Percentiles rank a stretch among this genome's conserved stretches.
phyloP scores from a whole-genome alignment of 1,139 yeast species.

The Diutina pseudorugosa region DNA sequence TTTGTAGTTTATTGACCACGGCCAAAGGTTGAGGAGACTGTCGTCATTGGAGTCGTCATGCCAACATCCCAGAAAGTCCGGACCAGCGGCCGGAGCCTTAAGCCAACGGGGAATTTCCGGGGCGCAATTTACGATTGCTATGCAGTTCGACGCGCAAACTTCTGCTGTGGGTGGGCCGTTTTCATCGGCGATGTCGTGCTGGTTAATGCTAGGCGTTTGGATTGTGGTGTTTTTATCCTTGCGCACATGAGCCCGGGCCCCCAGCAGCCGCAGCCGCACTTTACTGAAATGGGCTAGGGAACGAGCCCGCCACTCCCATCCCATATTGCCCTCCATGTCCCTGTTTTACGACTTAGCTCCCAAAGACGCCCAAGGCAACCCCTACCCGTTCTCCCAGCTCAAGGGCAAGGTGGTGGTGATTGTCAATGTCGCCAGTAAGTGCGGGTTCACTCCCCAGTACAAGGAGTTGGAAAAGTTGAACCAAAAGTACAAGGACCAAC shows the following conservation, averaged over 20 bases:
- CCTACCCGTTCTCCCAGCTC: conserved; percentile 54
- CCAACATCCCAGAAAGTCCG: background rate
- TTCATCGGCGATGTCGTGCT: background rate
- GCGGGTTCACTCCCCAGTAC: conserved; percentile 77
- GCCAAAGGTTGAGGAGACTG: no score
- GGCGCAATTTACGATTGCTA: background rate
- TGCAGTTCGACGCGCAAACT: background rate
- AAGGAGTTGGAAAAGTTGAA: conserved; percentile 71
- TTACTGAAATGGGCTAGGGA: background rate
- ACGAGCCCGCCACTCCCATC: background rate
- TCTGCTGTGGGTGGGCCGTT: background rate
- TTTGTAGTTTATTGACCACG: no score
- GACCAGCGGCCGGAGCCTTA: background rate
- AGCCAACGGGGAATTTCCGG: background rate
- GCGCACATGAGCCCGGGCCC: no score
- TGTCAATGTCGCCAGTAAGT: conserved; percentile 91
- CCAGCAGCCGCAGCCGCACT: background rate
- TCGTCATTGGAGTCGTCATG: background rate
- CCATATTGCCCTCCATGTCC: conserved; percentile 15
- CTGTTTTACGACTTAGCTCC: conserved; percentile 40
- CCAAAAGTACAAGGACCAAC: conserved; percentile 64
- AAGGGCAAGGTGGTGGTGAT: conserved; percentile 85
- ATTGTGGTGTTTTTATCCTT: no score
- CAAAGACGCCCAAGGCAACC: conserved; percentile 42
- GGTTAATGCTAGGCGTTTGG: no score